Percentiles rank a stretch among this genome's conserved stretches.
Evolutionary conservation across 352 stramenopile genomes (phyloP).

Genomic region (Phytophthora parvispora): DNA sequence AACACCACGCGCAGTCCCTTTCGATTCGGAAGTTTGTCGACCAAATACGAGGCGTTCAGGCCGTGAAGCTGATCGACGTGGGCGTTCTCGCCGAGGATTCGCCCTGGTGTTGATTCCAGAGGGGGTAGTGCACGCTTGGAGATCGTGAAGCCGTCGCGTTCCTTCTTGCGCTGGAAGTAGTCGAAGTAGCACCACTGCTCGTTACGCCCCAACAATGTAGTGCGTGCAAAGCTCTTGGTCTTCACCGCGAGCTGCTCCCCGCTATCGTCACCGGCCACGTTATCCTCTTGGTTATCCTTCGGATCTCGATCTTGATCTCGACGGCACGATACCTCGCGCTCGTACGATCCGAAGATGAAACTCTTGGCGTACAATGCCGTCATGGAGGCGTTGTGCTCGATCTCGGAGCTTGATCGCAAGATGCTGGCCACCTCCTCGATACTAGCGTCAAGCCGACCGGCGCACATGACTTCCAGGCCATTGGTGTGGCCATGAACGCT

Average conservation of each 20-base stretch:
- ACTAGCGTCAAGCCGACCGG: slow-evolving; percentile 29
- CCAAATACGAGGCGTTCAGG: slow-evolving; percentile 31
- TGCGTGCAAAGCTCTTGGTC: slow-evolving; percentile 35
- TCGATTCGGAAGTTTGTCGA: slow-evolving; percentile 19
- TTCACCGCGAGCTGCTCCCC: slow-evolving; percentile 36
- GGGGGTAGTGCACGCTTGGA: slow-evolving; percentile 25
- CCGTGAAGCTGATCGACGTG: slow-evolving; percentile 32
- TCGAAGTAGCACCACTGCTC: slow-evolving; percentile 51
- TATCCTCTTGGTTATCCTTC: background rate
- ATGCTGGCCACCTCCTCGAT: slow-evolving; percentile 35
- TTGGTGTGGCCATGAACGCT: background rate
- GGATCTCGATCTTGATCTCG: background rate
- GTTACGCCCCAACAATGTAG: slow-evolving; percentile 22
- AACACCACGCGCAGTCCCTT: slow-evolving; percentile 33
- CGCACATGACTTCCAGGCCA: slow-evolving; percentile 32
- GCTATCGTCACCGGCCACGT: background rate
- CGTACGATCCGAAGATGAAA: slow-evolving; percentile 43
- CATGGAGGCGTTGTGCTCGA: slow-evolving; percentile 41
- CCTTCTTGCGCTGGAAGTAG: slow-evolving; percentile 27
- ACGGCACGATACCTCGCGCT: slow-evolving; percentile 18
- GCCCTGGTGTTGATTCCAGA: slow-evolving; percentile 5
- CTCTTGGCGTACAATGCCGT: slow-evolving; percentile 33
- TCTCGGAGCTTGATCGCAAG: slow-evolving; percentile 19
- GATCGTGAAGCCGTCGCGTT: slow-evolving; percentile 34
- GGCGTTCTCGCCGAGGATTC: slow-evolving; percentile 14